Percentiles rank a stretch among this genome's conserved stretches.
Conservation (phyloP, 2,329 filamentous ascomycete species). For the Penicillium sp. region DNA sequence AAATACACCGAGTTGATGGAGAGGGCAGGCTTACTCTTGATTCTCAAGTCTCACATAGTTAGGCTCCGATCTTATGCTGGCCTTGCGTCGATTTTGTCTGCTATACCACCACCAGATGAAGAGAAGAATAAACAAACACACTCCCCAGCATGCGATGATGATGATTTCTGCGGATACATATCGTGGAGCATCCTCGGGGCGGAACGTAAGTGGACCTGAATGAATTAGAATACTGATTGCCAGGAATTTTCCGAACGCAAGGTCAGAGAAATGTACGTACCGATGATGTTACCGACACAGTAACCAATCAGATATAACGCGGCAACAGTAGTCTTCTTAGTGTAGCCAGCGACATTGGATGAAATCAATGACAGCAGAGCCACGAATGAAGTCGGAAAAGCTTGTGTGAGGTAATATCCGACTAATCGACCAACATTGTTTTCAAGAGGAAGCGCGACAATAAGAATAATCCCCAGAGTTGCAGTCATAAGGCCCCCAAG, state of each 20-base stretch:
- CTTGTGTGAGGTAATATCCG: conserved; percentile 68
- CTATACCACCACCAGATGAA: conserved; percentile 69
- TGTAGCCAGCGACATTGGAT: conserved; percentile 63
- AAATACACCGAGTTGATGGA: not conserved
- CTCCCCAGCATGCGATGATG: conserved; percentile 63
- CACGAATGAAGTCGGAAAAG: conserved; percentile 65
- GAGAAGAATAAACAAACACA: conserved; percentile 58
- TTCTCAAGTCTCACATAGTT: conserved; percentile 67
- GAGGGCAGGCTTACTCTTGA: conserved; percentile 59
- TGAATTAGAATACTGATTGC: not conserved
- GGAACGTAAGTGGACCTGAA: conserved; percentile 60
- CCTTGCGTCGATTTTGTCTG: conserved; percentile 64
- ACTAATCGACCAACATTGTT: conserved; percentile 63
- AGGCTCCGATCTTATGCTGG: conserved; percentile 53
- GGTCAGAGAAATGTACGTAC: conserved; percentile 30
- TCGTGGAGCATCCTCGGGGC: conserved; percentile 58
- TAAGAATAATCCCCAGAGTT: conserved; percentile 65
- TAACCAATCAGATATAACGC: conserved; percentile 54
- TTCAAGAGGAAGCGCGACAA: conserved; percentile 63
- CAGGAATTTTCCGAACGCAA: not conserved
- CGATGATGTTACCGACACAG: conserved; percentile 61
- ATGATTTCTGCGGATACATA: conserved; percentile 68
- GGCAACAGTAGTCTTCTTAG: conserved; percentile 57
- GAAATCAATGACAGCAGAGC: conserved; percentile 67
- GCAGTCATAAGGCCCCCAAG: conserved; percentile 57